These are phyloP conservation scores for Tulasnella sp. DNA, from an alignment of 768 basidiomycete genomes.

Conservation along the genomic window DNA sequence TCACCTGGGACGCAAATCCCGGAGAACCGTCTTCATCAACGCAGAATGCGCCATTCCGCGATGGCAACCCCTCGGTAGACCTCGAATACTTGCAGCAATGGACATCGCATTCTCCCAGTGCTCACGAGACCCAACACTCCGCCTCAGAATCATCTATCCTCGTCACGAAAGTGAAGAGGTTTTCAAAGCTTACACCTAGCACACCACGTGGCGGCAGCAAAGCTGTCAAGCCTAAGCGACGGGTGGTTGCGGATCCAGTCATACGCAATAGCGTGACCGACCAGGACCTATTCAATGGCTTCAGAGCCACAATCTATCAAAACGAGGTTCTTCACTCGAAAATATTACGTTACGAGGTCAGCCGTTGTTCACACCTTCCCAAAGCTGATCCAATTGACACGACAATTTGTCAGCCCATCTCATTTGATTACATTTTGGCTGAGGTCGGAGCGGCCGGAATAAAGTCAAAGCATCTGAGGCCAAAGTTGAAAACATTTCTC, in stretches of 20 bases:
- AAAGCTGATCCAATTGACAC: not conserved
- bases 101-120: not conserved
- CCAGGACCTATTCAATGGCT: not conserved
- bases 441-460: constrained; percentile 31
- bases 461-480: constrained; percentile 29
- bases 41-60: too few relatives aligned
- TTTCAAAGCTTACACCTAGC: constrained; percentile 8
- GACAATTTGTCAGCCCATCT: constrained; percentile 40
- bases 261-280: not conserved
- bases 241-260: not conserved
- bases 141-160: not conserved
- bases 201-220: not conserved
- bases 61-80: not conserved
- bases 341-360: constrained; percentile 57
- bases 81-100: not conserved
- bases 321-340: constrained; percentile 42
- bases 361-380: constrained; percentile 15
- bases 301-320: constrained; percentile 16
- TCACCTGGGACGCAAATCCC: not conserved
- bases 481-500: constrained; percentile 39
- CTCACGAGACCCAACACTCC: not conserved
- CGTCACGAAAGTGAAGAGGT: not conserved
- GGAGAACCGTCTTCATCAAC: not conserved
- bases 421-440: constrained; percentile 42
- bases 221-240: not conserved